Base-by-base conservation (phyloP, 805 yeast species). In the Wickerhamomyces ciferrii region DNA sequence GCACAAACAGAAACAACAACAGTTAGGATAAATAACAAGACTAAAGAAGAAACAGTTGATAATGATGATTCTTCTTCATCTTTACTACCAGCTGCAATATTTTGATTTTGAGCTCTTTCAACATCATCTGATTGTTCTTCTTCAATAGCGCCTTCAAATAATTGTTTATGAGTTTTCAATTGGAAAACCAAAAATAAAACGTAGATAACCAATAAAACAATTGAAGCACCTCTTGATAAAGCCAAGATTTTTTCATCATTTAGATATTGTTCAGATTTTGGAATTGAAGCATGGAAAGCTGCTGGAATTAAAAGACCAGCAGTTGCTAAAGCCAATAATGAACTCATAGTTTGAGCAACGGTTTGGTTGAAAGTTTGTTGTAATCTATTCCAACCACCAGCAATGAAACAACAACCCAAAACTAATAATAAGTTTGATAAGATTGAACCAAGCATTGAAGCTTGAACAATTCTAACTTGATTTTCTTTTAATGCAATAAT, bases 261-360 rank as follows among this genome's bases (percentile, higher is more conserved):
- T 11, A n/a, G 15, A 31, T 63, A 59, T 21, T 63, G 59, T 18
- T 70, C 70, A 31, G 60, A 67, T 25, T 68, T 63, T 29, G 79
- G 92, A 50, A 87, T 67, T 7, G 91, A 76, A 6, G 96, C 88
- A 58, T 87, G 89, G 77, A 92, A 94, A 0, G 98, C 97, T 4
- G 99, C 98, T 2, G 99, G 99, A 44, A 94, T 83, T 60, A 94
- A 68, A 56, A 94, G 74, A 2, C 96, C 91, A 35, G 94, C 84
- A 42, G 94, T 83, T 3, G 97, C 87, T 47, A 94, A 81, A 2
- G 96, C 96, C 81, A 94, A 79, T 53, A 94, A 74, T 1, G 97
- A 90, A 31, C 90, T 79, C 99, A 94, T 94, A 8, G 98, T 91
- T 68, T 94, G 98, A 5, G 99, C 99, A 8, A 91, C 97, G 1